A percentile compares a stretch with the other conserved stretches of the same genome.
phyloP scores from a whole-genome alignment of 1,139 yeast genomes.

The Pneumocystis canis region DNA sequence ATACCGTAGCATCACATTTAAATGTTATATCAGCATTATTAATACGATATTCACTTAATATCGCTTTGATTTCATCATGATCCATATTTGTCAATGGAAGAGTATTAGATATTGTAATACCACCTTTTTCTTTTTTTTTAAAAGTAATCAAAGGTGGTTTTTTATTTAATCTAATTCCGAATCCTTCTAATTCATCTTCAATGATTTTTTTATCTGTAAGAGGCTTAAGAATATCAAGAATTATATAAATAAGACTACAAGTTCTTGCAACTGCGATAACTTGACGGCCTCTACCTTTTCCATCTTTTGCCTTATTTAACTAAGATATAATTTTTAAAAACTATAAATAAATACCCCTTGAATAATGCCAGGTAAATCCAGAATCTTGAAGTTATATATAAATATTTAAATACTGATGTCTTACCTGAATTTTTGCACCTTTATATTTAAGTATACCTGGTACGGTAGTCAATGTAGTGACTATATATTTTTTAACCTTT shows the following conservation, averaged over 20 bases:
- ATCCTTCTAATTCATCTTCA: slow-evolving; percentile 90
- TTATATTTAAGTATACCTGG: slow-evolving; percentile 92
- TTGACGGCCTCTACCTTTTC: slow-evolving; percentile 84
- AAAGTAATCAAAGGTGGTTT: slow-evolving; percentile 78
- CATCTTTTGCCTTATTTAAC: neutral
- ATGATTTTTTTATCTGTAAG: slow-evolving; percentile 83
- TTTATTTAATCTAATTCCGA: slow-evolving; percentile 87
- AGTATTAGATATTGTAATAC: slow-evolving; percentile 82
- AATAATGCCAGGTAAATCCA: slow-evolving; percentile 95
- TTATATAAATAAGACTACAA: slow-evolving; percentile 81
- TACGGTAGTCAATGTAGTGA: slow-evolving; percentile 92
- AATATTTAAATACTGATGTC: neutral
- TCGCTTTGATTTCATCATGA: slow-evolving; percentile 86
- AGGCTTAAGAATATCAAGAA: slow-evolving; percentile 90
- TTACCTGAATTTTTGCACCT: slow-evolving; percentile 80
- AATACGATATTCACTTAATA: slow-evolving; percentile 85
- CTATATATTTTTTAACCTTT: slow-evolving; percentile 42
- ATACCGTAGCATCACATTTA: slow-evolving; percentile 95
- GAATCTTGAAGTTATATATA: slow-evolving; percentile 31
- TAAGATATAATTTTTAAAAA: neutral
- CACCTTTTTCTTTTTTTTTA: slow-evolving; percentile 89
- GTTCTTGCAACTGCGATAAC: slow-evolving; percentile 97
- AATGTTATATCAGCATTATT: slow-evolving; percentile 95
- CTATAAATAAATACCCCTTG: slow-evolving; percentile 99
- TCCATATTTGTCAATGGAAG: slow-evolving; percentile 85